These are phyloP conservation scores for Terfezia boudieri DNA, from an alignment of 495 filamentous ascomycete species.

Conservation along the genomic window DNA sequence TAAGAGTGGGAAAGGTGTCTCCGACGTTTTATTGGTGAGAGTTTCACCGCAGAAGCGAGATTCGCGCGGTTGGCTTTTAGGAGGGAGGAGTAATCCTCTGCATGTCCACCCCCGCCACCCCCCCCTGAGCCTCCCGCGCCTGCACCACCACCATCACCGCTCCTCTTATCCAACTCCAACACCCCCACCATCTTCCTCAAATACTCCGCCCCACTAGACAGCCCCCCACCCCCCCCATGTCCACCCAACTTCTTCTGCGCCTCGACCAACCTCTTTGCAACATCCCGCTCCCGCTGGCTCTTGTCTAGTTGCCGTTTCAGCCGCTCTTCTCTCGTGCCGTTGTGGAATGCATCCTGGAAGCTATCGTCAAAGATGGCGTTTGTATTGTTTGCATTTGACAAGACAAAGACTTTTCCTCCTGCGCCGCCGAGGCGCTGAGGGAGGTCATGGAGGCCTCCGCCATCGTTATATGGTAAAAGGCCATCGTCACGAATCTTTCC, in stretches of 20 bases:
- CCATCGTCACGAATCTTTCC: slow-evolving; percentile 8
- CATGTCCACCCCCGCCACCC: background rate
- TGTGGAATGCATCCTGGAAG: slow-evolving; percentile 31
- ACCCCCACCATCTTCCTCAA: slow-evolving; percentile 3
- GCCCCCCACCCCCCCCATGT: background rate
- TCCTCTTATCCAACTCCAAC: slow-evolving; percentile 4
- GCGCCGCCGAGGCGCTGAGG: slow-evolving; percentile 17
- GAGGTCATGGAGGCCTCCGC: slow-evolving; percentile 3
- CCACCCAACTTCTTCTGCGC: background rate
- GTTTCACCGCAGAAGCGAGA: slow-evolving; percentile 34
- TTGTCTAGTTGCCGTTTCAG: slow-evolving; percentile 44
- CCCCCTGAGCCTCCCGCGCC: slow-evolving; percentile 1
- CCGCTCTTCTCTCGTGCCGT: slow-evolving; percentile 36
- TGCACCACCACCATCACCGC: slow-evolving; percentile 3
- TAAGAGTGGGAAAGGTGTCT: background rate
- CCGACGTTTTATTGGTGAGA: slow-evolving; percentile 52
- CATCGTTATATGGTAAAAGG: slow-evolving; percentile 2
- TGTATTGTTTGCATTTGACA: slow-evolving; percentile 30
- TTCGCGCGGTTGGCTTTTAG: slow-evolving; percentile 33
- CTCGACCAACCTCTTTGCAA: slow-evolving; percentile 39
- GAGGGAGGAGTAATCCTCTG: slow-evolving; percentile 7
- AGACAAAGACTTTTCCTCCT: slow-evolving; percentile 14
- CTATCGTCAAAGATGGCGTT: slow-evolving; percentile 47
- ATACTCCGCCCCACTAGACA: slow-evolving; percentile 11
- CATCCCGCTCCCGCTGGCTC: slow-evolving; percentile 58